phyloP scores from a whole-genome alignment of 495 filamentous ascomycete species.

The Apodospora peruviana region DNA sequence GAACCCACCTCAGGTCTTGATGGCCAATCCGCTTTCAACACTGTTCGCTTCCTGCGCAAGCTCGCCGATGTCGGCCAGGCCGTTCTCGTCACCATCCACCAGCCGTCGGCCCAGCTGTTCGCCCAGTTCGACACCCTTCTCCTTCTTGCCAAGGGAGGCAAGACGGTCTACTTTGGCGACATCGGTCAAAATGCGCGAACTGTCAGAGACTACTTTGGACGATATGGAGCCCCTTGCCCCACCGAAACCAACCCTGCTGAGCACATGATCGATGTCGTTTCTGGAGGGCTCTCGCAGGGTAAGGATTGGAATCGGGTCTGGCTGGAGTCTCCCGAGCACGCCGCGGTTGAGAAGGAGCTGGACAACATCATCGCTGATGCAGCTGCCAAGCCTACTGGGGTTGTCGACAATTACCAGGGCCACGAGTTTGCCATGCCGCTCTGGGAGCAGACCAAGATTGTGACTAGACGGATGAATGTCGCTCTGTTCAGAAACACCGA shows the following conservation, averaged over 20 bases:
- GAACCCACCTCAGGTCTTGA: too few species aligned
- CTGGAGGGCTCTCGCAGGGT: slow-evolving; percentile 46
- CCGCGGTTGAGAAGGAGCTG: slow-evolving; percentile 56
- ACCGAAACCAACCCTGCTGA: slow-evolving; percentile 65
- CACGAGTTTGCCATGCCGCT: slow-evolving; percentile 24
- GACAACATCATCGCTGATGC: slow-evolving; percentile 44
- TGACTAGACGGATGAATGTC: slow-evolving; percentile 55
- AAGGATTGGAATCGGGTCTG: slow-evolving; percentile 76
- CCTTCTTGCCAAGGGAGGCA: slow-evolving; percentile 59
- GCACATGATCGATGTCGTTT: slow-evolving; percentile 84
- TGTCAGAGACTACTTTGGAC: slow-evolving; percentile 43
- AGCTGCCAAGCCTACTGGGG: slow-evolving; percentile 22
- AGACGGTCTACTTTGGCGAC: slow-evolving; percentile 63
- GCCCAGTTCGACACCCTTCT: slow-evolving; percentile 68
- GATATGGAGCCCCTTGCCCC: slow-evolving; percentile 64
- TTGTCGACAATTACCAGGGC: slow-evolving; percentile 27
- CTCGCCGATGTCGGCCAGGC: slow-evolving; percentile 69
- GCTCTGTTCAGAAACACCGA: slow-evolving; percentile 69
- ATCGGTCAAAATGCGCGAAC: slow-evolving; percentile 38
- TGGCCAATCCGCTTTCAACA: slow-evolving; percentile 73
- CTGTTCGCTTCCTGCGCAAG: slow-evolving; percentile 79
- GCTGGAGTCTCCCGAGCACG: slow-evolving; percentile 62
- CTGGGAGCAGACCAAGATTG: slow-evolving; percentile 37
- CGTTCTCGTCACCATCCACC: slow-evolving; percentile 70
- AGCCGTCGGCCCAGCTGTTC: slow-evolving; percentile 70